Base-by-base conservation (phyloP, 169 alveolate genomes). In the Cryptosporidium andersoni region DNA sequence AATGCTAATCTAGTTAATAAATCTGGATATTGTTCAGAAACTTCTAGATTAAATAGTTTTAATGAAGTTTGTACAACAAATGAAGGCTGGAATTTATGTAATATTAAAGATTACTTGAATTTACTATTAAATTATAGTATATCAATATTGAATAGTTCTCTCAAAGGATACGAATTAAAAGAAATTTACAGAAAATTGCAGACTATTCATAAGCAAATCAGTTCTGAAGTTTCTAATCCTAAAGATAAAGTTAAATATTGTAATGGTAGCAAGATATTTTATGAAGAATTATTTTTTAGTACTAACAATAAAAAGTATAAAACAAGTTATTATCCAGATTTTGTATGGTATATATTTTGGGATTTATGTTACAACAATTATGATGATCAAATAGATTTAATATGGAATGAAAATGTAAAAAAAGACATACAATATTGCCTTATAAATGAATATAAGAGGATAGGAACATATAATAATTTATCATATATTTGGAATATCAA, bases 341-440 rank as follows among this genome's bases (percentile, higher is more conserved):
- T 56, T 74, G 47, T 64, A 6, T 74, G 85, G 85, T 74, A 74
- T 60, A 45, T 74, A 58, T 74, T 74, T 55, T 74, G 85, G 85
- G 64, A 58, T 36, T 64, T 74, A 6, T 74, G 85, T n/a, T 14
- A 58, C 7, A 40, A 60, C 49, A 52, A 74, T 37, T 74, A 74
- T 58, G 64, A 55, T 5, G 85, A 74, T 45, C 85, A 74, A 45
- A 47, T 74, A n/a, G 85, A 74, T 74, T 55, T 74, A 6, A 74
- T 74, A 42, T 74, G 85, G 85, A 64, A 74, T 25, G 52, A 60
- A 4, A 42, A 64, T 25, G 67, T 74, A 8, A 74, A 58, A 34
- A 56, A 2, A 47, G 68, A 74, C 34, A 25, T 74, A 4, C 45
- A 58, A 25, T 40, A 42, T 11, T 3, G 52, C 1, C 36, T 74